Percentiles rank a stretch among this genome's conserved stretches.
These are phyloP conservation scores for Lactarius psammicola DNA, from an alignment of 768 basidiomycete species.

Conservation along the genomic window DNA sequence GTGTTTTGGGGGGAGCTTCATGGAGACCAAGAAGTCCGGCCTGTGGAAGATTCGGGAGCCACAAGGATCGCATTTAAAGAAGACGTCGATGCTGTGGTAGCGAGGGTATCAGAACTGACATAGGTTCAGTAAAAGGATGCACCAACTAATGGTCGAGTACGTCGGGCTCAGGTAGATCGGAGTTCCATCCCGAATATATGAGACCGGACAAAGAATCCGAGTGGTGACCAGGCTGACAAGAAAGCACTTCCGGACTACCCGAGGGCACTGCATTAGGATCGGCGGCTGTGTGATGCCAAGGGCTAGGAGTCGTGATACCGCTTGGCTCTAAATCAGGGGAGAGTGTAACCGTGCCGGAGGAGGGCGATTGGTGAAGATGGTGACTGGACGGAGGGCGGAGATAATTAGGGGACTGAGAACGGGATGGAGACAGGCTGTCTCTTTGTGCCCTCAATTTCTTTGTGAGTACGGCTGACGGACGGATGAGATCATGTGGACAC, in stretches of 20 bases:
- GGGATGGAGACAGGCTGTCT: conserved; percentile 38
- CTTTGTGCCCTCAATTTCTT: conserved; percentile 57
- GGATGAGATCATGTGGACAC: conserved; percentile 19
- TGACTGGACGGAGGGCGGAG: conserved; percentile 21
- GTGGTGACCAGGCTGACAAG: conserved; percentile 37
- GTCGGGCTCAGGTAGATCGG: conserved; percentile 75
- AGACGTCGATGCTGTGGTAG: conserved; percentile 67
- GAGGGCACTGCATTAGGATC: conserved; percentile 29
- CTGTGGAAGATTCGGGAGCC: conserved; percentile 81
- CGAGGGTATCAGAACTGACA: conserved; percentile 4
- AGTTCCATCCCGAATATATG: conserved; percentile 78
- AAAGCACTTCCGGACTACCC: conserved; percentile 25
- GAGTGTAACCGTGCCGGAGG: conserved; percentile 26
- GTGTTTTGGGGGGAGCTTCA: conserved; percentile 78
- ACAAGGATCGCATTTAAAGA: conserved; percentile 87
- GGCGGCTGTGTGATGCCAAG: conserved; percentile 33
- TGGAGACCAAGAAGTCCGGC: conserved; percentile 73
- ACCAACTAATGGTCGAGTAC: conserved; percentile 74
- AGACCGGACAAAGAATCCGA: conserved; percentile 62
- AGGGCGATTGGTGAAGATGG: conserved; percentile 19
- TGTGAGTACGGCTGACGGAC: conserved; percentile 57
- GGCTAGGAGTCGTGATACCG: conserved; percentile 26
- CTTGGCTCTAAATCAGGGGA: conserved; percentile 33
- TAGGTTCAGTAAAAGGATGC: neutral
- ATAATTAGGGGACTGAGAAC: conserved; percentile 38